Conservation (phyloP, 768 basidiomycete species). For the Suillus fuscotomentosus region DNA sequence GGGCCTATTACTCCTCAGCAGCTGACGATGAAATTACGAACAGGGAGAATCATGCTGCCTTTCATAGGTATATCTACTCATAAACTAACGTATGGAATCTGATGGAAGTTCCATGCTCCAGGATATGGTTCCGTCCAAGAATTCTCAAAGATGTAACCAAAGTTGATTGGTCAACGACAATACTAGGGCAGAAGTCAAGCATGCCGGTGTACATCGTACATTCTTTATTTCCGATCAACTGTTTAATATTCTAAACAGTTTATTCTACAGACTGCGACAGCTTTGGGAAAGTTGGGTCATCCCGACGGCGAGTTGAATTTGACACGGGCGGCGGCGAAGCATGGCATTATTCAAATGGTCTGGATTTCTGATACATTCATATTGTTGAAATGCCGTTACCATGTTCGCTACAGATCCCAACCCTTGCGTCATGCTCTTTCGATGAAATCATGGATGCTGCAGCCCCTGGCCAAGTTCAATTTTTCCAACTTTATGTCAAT, state of each 20-base stretch:
- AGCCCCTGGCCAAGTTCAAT: conserved; percentile 70
- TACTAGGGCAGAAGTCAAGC: conserved; percentile 68
- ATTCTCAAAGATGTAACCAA: conserved; percentile 75
- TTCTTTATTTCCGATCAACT: conserved; percentile 2
- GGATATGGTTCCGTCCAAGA: conserved; percentile 88
- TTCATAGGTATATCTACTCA: conserved; percentile 56
- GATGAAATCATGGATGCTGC: conserved; percentile 90
- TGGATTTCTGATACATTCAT: conserved; percentile 1
- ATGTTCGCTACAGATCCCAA: conserved; percentile 65
- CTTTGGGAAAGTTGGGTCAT: conserved; percentile 87
- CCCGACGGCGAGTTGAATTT: conserved; percentile 89
- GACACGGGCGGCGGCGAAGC: conserved; percentile 79
- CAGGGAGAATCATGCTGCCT: conserved; percentile 84
- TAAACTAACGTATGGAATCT: not conserved
- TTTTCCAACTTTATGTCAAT: conserved; percentile 87
- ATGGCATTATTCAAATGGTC: conserved; percentile 69
- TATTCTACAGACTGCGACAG: conserved; percentile 57
- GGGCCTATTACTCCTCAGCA: conserved; percentile 91
- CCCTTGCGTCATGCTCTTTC: conserved; percentile 88
- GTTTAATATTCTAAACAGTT: not conserved
- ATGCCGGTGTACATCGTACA: conserved; percentile 77
- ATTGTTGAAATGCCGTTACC: not conserved
- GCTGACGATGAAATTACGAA: conserved; percentile 89
- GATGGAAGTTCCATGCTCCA: conserved; percentile 16
- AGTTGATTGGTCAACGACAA: conserved; percentile 76